Conservation (phyloP, 805 yeast genomes). For the Candida schatavii region DNA sequence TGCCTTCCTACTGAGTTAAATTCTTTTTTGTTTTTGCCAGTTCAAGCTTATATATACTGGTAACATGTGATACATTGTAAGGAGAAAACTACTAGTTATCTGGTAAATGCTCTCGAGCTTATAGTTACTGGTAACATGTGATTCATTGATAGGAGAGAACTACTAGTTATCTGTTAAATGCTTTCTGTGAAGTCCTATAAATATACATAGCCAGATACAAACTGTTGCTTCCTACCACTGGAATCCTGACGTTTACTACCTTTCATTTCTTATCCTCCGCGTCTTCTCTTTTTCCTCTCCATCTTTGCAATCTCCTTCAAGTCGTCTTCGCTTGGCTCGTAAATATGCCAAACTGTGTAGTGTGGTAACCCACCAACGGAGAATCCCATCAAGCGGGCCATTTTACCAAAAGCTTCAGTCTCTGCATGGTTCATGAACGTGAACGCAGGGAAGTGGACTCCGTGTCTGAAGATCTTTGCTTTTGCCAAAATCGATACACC, state of each 20-base stretch:
- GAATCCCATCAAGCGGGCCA: conserved; percentile 77
- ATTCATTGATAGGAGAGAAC: too few relatives aligned
- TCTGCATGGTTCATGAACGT: conserved; percentile 84
- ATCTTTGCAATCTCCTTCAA: conserved; percentile 62
- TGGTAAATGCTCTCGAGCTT: too few relatives aligned
- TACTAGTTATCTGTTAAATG: too few relatives aligned
- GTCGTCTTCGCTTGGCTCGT: conserved; percentile 87
- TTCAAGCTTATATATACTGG: too few relatives aligned
- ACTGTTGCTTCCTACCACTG: not conserved
- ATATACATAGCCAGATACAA: conserved; percentile 1
- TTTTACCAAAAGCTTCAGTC: conserved; percentile 83
- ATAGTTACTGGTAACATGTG: too few relatives aligned
- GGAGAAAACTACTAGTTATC: too few relatives aligned
- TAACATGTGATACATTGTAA: too few relatives aligned
- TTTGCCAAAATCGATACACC: conserved; percentile 80
- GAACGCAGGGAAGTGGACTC: conserved; percentile 82
- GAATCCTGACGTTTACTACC: not conserved
- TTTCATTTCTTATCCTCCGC: conserved; percentile 1
- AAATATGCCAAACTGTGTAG: conserved; percentile 87
- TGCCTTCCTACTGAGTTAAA: conserved; percentile 49
- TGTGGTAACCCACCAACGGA: conserved; percentile 86
- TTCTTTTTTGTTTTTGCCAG: conserved; percentile 17
- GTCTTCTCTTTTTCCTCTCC: conserved; percentile 63
- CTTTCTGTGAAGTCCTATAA: not conserved
- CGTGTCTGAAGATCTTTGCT: conserved; percentile 71